Conservation (phyloP, 352 stramenopile genomes). For the Phytophthora meadii region DNA sequence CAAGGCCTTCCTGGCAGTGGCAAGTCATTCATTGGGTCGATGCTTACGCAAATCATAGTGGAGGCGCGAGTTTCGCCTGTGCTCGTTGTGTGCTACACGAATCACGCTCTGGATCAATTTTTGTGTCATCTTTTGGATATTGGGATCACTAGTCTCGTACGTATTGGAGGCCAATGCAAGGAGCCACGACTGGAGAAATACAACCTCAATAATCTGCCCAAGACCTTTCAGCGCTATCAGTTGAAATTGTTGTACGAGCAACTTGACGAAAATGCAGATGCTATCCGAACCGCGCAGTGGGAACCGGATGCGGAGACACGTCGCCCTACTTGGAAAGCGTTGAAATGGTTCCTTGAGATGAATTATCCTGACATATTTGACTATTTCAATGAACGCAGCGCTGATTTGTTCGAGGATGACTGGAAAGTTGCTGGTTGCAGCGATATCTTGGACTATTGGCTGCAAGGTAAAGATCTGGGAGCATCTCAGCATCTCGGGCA, state of each 20-base stretch:
- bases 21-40: conserved; percentile 87
- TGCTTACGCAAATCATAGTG: conserved; percentile 78
- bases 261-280: conserved; percentile 38
- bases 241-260: conserved; percentile 40
- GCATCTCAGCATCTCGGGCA: conserved; percentile 5
- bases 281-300: conserved; percentile 17
- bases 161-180: conserved; percentile 81
- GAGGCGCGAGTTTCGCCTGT: conserved; percentile 54
- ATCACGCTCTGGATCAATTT: conserved; percentile 92
- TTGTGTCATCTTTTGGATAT: conserved; percentile 79
- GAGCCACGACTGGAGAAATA: conserved; percentile 48
- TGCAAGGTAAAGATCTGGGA: conserved; percentile 31
- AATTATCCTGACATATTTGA: conserved; percentile 40
- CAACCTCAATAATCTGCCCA: conserved; percentile 43
- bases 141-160: conserved; percentile 62
- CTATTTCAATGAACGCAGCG: conserved; percentile 34
- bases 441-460: conserved; percentile 53
- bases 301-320: conserved; percentile 19
- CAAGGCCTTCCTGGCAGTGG: conserved; percentile 84
- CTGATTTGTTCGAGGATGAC: conserved; percentile 28
- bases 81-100: conserved; percentile 91
- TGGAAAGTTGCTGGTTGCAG: conserved; percentile 45
- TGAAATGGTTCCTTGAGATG: conserved; percentile 44
- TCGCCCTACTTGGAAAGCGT: conserved; percentile 35
- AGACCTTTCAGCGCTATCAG: conserved; percentile 32